phyloP scores from a whole-genome alignment of 352 stramenopile genomes.

The Phytopythium litorale region DNA sequence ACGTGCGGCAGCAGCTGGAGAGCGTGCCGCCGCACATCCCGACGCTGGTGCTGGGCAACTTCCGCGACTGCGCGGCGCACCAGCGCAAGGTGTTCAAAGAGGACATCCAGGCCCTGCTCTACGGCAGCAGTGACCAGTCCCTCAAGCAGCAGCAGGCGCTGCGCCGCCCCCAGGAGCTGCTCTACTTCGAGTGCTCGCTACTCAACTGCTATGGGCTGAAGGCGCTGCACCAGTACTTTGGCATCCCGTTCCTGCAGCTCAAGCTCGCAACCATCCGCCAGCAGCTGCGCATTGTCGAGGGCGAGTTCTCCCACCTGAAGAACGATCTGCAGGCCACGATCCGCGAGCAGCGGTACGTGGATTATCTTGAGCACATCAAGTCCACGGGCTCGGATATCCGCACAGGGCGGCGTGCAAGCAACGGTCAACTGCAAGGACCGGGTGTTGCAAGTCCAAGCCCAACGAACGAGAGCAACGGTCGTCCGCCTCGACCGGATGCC shows the following conservation, averaged over 20 bases:
- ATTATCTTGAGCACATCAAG: conserved; percentile 75
- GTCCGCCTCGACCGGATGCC: neutral
- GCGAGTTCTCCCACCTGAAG: conserved; percentile 68
- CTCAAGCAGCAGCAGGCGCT: conserved; percentile 25
- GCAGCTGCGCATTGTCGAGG: conserved; percentile 68
- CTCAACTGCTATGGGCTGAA: conserved; percentile 84
- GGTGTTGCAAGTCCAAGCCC: neutral
- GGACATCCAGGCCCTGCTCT: conserved; percentile 77
- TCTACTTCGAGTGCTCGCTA: conserved; percentile 85
- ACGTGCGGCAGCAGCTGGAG: conserved; percentile 69
- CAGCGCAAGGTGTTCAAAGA: conserved; percentile 85
- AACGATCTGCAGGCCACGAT: conserved; percentile 72
- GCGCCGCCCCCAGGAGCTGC: conserved; percentile 49
- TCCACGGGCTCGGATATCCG: conserved; percentile 67
- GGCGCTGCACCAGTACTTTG: conserved; percentile 83
- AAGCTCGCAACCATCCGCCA: conserved; percentile 76
- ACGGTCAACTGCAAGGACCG: neutral
- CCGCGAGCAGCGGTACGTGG: conserved; percentile 60
- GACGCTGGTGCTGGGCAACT: conserved; percentile 81
- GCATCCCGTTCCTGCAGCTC: conserved; percentile 78
- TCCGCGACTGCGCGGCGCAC: conserved; percentile 49
- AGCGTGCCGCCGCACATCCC: conserved; percentile 72
- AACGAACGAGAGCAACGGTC: conserved; percentile 2
- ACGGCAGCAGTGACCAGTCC: conserved; percentile 30
- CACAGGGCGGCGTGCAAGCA: conserved; percentile 38